These are phyloP conservation scores for Raffaelea ambrosiae DNA, from an alignment of 2,329 filamentous ascomycete species.

Conservation along the genomic window DNA sequence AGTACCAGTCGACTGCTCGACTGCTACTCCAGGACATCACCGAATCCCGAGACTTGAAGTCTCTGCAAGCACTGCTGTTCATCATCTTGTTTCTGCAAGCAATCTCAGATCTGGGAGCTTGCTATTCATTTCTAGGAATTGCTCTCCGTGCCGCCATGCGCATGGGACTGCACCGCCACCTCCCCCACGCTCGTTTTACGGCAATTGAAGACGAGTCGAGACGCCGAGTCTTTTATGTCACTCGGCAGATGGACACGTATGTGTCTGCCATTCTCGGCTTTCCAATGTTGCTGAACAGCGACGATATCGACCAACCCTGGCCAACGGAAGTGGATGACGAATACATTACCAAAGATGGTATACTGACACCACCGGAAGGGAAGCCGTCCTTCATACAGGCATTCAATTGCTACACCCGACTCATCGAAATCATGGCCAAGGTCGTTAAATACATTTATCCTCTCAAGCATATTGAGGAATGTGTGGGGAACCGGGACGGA, in stretches of 20 bases:
- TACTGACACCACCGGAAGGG: conserved; percentile 45
- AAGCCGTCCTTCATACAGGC: conserved; percentile 53
- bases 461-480: conserved; percentile 45
- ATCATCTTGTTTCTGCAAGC: conserved; percentile 76
- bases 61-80: conserved; percentile 67
- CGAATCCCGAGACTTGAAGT: conserved; percentile 64
- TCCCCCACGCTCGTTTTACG: conserved; percentile 54
- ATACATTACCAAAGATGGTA: conserved; percentile 52
- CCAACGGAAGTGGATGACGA: conserved; percentile 60
- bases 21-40: conserved; percentile 56
- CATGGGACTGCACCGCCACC: conserved; percentile 67
- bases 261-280: conserved; percentile 60
- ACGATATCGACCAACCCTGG: conserved; percentile 59
- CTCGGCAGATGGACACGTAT: conserved; percentile 63
- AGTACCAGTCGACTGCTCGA: conserved; percentile 64
- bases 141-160: conserved; percentile 67
- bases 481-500: conserved; percentile 30
- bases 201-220: conserved; percentile 56
- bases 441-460: conserved; percentile 60
- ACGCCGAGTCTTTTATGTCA: conserved; percentile 57
- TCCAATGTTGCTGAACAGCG: conserved; percentile 52
- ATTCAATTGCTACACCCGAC: conserved; percentile 55
- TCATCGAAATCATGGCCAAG: conserved; percentile 57
- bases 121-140: conserved; percentile 73
- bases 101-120: conserved; percentile 69